These are phyloP conservation scores for Xylariaceae sp. DNA, from an alignment of 2,329 filamentous ascomycete genomes.

Conservation along the genomic window DNA sequence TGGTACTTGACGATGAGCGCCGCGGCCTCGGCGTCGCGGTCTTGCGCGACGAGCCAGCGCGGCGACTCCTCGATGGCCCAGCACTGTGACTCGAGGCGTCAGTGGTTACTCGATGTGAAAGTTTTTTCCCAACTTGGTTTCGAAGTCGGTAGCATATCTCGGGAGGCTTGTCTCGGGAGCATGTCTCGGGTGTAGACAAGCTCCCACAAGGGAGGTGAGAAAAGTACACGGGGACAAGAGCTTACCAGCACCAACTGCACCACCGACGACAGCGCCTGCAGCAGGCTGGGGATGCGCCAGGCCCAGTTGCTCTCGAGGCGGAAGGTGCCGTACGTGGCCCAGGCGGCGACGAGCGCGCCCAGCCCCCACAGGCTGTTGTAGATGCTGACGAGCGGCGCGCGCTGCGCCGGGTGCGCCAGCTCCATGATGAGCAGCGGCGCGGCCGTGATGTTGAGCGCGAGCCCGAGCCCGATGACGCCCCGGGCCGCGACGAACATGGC, in stretches of 20 bases:
- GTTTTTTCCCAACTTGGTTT: too few relatives aligned
- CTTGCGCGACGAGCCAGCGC: constrained; percentile 18
- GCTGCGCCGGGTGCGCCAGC: constrained; percentile 7
- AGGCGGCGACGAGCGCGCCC: constrained; percentile 12
- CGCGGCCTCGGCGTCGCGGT: constrained; percentile 10
- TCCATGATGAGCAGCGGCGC: constrained; percentile 15
- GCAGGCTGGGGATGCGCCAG: constrained; percentile 12
- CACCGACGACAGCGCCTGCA: constrained; percentile 15
- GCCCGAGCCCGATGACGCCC: constrained; percentile 33
- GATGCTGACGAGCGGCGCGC: constrained; percentile 7
- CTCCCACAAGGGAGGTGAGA: too few relatives aligned
- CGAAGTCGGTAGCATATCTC: too few relatives aligned
- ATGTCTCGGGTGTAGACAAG: too few relatives aligned
- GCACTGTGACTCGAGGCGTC: too few relatives aligned
- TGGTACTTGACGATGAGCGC: constrained; percentile 9
- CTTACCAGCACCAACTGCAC: constrained; percentile 11
- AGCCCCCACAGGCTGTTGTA: constrained; percentile 42
- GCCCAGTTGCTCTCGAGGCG: constrained; percentile 8
- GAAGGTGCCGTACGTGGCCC: constrained; percentile 14
- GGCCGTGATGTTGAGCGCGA: constrained; percentile 5
- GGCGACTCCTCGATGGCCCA: constrained; percentile 18
- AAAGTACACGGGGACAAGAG: too few relatives aligned
- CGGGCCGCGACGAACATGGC: constrained; percentile 36
- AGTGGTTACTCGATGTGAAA: too few relatives aligned
- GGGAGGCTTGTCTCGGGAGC: too few relatives aligned